Evolutionary conservation across 345 rosid genomes (phyloP), one percentile per base, ranked within the genome.

Genomic region (Hibiscus syriacus): DNA sequence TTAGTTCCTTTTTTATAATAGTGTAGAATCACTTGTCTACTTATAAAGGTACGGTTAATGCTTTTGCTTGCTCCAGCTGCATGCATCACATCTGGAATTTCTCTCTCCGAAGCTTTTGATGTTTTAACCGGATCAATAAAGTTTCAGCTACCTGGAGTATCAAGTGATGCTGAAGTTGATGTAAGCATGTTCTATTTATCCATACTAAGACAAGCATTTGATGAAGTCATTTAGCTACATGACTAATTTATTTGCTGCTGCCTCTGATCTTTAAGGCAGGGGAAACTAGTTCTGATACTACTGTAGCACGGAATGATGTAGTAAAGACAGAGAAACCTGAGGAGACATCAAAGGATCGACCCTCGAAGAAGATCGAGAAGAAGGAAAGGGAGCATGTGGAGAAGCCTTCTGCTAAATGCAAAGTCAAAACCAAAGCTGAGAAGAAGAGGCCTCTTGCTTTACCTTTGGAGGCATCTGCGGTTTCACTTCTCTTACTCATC

Each of bases 1-100:
- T 45, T 13, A 0, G 11, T 45, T 38, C 49, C 49, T 45, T 45
- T 45, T 1, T 13, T 14, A n/a, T 45, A 45, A 45, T 45, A 45
- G 0, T 36, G 39, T 8, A 36, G n/a, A 45, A 43, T 43, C 48
- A 0, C 5, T 11, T 13, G 48, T 4, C n/a, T 43, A 13, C 12
- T 43, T 1, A 43, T 43, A 13, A 16, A 43, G 48, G 48, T 43
- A 43, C 48, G 48, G 1, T 43, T 43, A 43, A 94, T 94, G 99
- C 97, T 94, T 68, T 97, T 94, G 26, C 78, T 94, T 84, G 99
- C 99, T 81, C 99, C 99, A 66, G 99, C 99, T 46, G 99, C 99
- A 65, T 94, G 99, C 83, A 94, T 94, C 73, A 78, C 84, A 88
- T 94, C 99, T 82, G 99, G 99, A 52, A 94, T 94, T 76, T 94